These are phyloP conservation scores for Macrophomina phaseolina DNA, from an alignment of 2,329 filamentous ascomycete genomes.

Conservation along the genomic window DNA sequence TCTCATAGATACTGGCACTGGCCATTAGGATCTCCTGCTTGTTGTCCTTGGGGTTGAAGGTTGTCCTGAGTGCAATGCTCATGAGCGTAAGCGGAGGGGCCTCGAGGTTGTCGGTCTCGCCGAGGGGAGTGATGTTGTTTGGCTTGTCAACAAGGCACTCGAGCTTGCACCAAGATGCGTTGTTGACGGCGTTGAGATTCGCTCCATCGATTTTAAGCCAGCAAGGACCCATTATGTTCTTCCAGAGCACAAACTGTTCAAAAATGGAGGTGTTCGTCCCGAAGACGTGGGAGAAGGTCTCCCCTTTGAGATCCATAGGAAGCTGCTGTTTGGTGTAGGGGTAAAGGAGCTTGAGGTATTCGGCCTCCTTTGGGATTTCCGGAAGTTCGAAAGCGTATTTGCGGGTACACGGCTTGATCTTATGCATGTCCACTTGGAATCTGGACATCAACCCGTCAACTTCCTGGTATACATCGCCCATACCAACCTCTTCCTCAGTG, in stretches of 20 bases:
- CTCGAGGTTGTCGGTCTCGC: conserved; percentile 80
- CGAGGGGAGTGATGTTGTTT: conserved; percentile 72
- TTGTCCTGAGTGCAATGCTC: conserved; percentile 87
- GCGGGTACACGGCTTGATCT: conserved; percentile 85
- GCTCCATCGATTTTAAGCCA: conserved; percentile 91
- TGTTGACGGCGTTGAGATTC: conserved; percentile 83
- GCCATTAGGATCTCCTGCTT: conserved; percentile 95
- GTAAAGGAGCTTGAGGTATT: conserved; percentile 96
- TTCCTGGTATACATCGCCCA: conserved; percentile 89
- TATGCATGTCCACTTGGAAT: conserved; percentile 85
- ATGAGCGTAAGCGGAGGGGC: conserved; percentile 91
- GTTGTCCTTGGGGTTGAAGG: conserved; percentile 88
- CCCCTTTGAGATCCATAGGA: conserved; percentile 72
- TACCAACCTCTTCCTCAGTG: conserved; percentile 78
- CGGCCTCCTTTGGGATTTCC: conserved; percentile 82
- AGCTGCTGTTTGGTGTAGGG: conserved; percentile 84
- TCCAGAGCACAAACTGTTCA: conserved; percentile 98
- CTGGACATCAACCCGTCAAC: conserved; percentile 87
- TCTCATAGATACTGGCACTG: conserved; percentile 91
- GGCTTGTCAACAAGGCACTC: conserved; percentile 84
- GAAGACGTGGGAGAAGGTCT: conserved; percentile 94
- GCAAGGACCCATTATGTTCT: conserved; percentile 98
- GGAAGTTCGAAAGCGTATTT: conserved; percentile 96
- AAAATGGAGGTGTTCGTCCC: conserved; percentile 93
- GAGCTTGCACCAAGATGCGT: conserved; percentile 95